phyloP scores from a whole-genome alignment of 441 rosid genomes.

The Erodium trifolium region DNA sequence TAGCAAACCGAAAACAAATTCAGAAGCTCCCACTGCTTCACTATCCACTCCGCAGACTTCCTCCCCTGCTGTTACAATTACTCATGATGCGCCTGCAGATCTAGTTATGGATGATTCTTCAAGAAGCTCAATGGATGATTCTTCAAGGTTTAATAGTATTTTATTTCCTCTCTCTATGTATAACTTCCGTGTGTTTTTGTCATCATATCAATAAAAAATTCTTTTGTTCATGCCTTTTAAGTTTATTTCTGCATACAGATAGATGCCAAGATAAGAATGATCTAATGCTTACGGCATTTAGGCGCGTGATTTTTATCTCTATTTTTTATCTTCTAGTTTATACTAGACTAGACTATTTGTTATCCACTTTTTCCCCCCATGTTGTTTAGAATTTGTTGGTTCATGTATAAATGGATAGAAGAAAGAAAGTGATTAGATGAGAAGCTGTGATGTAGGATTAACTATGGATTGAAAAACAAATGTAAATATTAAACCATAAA shows the following conservation, averaged over 20 bases:
- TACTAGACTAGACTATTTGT: neutral
- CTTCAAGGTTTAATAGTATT: constrained; percentile 36
- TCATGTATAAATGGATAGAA: neutral
- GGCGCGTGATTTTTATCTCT: neutral
- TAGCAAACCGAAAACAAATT: constrained; percentile 33
- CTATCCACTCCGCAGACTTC: constrained; percentile 22
- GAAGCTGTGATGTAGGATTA: neutral
- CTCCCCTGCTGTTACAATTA: constrained; percentile 26
- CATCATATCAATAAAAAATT: neutral
- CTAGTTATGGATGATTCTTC: constrained; percentile 24
- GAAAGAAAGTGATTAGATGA: neutral
- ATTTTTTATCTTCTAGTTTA: neutral
- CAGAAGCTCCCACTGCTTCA: constrained; percentile 29
- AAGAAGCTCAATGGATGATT: constrained; percentile 20
- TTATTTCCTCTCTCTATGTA: neutral
- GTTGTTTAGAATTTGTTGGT: neutral
- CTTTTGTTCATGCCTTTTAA: neutral
- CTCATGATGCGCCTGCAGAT: constrained; percentile 25
- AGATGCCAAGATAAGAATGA: neutral
- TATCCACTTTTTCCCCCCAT: neutral
- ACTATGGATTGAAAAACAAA: neutral
- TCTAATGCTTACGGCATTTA: neutral
- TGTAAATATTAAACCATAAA: neutral
- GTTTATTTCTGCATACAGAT: neutral
- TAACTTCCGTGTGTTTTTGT: neutral